phyloP scores from a whole-genome alignment of 768 basidiomycete species.

The Psilocybe cyanescens region DNA sequence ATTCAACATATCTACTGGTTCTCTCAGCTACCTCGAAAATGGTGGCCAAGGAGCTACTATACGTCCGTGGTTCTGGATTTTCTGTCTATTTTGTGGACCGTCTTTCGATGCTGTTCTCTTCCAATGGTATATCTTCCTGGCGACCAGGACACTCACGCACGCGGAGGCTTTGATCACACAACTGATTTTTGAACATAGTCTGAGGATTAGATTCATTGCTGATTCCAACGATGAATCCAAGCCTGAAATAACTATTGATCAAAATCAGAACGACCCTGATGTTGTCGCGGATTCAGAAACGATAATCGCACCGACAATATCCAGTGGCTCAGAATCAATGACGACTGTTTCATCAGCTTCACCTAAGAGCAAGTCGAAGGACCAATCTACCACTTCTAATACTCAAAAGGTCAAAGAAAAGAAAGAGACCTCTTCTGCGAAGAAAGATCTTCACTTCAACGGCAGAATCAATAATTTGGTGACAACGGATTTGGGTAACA shows the following conservation, averaged over 20 bases:
- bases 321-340: slow-evolving; percentile 13
- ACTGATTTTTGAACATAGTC: slow-evolving; percentile 44
- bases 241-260: slow-evolving; percentile 28
- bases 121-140: slow-evolving; percentile 59
- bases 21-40: slow-evolving; percentile 56
- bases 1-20: not conserved
- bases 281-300: slow-evolving; percentile 44
- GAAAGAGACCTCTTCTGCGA: not conserved
- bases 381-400: slow-evolving; percentile 49
- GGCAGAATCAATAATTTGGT: slow-evolving; percentile 82
- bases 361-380: no score
- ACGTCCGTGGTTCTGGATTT: slow-evolving; percentile 47
- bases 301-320: slow-evolving; percentile 51
- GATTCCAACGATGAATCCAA: slow-evolving; percentile 17
- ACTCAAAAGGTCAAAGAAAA: slow-evolving; percentile 23
- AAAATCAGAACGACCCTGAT: slow-evolving; percentile 43
- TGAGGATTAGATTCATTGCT: slow-evolving; percentile 66
- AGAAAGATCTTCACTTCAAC: slow-evolving; percentile 43
- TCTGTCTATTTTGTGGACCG: slow-evolving; percentile 53
- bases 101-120: slow-evolving; percentile 43
- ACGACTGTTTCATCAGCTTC: no score
- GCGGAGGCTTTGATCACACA: slow-evolving; percentile 47
- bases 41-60: slow-evolving; percentile 48
- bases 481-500: slow-evolving; percentile 58
- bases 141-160: slow-evolving; percentile 44